phyloP scores from a whole-genome alignment of 805 yeast species.

The Torulaspora indica region DNA sequence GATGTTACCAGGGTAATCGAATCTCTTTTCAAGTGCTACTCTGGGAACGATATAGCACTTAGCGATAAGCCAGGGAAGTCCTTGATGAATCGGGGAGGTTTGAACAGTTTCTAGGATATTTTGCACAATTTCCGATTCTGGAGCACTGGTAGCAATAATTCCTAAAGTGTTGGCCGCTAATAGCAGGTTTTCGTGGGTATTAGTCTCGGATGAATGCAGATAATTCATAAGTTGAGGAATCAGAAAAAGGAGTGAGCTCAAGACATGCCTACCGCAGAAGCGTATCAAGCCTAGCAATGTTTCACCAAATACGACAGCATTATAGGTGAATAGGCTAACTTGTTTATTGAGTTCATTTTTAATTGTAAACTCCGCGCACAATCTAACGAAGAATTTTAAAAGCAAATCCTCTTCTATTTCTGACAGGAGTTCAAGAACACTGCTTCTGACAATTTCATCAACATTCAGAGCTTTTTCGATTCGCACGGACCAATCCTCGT shows the following conservation, averaged over 20 bases:
- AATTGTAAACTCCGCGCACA: constrained; percentile 38
- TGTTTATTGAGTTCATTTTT: constrained; percentile 17
- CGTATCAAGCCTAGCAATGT: constrained; percentile 31
- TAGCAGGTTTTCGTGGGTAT: constrained; percentile 26
- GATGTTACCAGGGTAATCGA: background rate
- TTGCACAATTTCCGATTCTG: constrained; percentile 9
- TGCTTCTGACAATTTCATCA: constrained; percentile 45
- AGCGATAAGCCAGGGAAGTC: constrained; percentile 13
- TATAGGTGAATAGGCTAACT: constrained; percentile 17
- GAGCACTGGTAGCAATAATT: constrained; percentile 35
- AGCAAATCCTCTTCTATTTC: constrained; percentile 25
- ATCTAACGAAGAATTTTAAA: constrained; percentile 30
- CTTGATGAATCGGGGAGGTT: background rate
- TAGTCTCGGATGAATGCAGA: constrained; percentile 17
- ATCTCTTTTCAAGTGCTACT: constrained; percentile 9
- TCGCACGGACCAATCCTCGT: constrained; percentile 69
- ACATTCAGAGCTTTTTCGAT: constrained; percentile 62
- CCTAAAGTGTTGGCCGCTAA: constrained; percentile 46
- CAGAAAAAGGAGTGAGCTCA: constrained; percentile 11
- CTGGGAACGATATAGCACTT: constrained; percentile 26
- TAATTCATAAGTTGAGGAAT: constrained; percentile 27
- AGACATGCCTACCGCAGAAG: constrained; percentile 11
- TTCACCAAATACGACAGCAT: constrained; percentile 37
- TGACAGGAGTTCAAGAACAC: constrained; percentile 15
- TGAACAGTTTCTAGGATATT: constrained; percentile 5